Conservation (phyloP, 495 filamentous ascomycete genomes). For the Penicillium subrubescens region DNA sequence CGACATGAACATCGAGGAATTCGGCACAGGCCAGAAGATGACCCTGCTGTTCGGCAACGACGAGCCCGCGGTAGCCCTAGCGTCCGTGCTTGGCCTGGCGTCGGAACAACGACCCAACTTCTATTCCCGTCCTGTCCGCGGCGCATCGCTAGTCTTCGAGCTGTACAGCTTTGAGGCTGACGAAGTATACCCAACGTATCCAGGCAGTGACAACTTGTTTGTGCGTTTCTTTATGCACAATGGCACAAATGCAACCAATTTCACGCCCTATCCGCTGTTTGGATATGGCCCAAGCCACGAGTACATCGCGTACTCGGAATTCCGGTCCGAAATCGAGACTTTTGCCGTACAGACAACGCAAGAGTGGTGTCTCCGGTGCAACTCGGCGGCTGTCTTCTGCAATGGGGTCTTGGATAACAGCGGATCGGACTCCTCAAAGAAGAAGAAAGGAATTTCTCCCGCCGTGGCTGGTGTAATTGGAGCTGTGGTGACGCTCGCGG, state of each 20-base stretch:
- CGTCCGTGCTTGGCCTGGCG: constrained; percentile 66
- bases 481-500: constrained; percentile 44
- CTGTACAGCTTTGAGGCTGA: constrained; percentile 62
- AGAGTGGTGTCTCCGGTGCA: constrained; percentile 72
- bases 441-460: constrained; percentile 26
- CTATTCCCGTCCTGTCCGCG: constrained; percentile 68
- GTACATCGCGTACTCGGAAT: constrained; percentile 62
- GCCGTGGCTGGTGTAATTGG: constrained; percentile 60
- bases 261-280: constrained; percentile 68
- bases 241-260: constrained; percentile 59
- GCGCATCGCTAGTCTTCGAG: constrained; percentile 72
- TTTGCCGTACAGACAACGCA: constrained; percentile 60
- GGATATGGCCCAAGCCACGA: constrained; percentile 52
- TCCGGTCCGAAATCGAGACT: constrained; percentile 58
- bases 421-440: neutral
- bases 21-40: constrained; percentile 52
- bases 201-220: constrained; percentile 57
- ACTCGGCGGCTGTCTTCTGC: constrained; percentile 63
- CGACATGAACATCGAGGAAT: constrained; percentile 46
- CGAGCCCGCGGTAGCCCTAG: constrained; percentile 72
- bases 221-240: constrained; percentile 81
- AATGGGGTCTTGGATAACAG: constrained; percentile 34
- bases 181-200: constrained; percentile 46
- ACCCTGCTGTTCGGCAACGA: constrained; percentile 70
- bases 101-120: constrained; percentile 57